Evolutionary conservation across 805 yeast species (phyloP).

Genomic region (Cyberlindnera samutprakarnensis): DNA sequence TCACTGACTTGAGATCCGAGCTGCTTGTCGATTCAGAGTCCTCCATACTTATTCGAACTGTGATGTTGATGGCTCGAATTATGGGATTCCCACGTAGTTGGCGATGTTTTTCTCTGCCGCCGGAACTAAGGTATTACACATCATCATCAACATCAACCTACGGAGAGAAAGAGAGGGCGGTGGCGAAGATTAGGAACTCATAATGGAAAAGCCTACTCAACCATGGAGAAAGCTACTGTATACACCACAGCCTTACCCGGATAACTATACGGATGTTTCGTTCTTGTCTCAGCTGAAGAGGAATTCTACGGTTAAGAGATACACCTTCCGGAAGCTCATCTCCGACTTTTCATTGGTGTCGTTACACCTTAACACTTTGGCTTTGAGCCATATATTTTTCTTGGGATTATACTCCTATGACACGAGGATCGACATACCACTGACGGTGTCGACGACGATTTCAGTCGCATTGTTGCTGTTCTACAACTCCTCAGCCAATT

Average conservation of each 20-base stretch:
- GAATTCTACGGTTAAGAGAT: slow-evolving; percentile 64
- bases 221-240: slow-evolving; percentile 83
- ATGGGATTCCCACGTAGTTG: no score
- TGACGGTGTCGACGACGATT: slow-evolving; percentile 13
- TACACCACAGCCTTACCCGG: slow-evolving; percentile 81
- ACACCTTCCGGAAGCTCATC: slow-evolving; percentile 57
- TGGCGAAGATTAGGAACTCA: background rate
- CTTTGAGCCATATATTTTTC: slow-evolving; percentile 63
- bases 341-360: slow-evolving; percentile 64
- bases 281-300: slow-evolving; percentile 76
- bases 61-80: no score
- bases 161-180: no score
- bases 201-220: slow-evolving; percentile 1
- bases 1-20: no score
- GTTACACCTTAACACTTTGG: slow-evolving; percentile 55
- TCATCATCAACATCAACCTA: no score
- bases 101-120: no score
- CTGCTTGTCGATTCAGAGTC: no score
- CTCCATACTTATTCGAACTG: no score
- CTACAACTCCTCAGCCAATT: background rate
- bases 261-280: slow-evolving; percentile 78
- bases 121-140: no score
- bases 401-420: slow-evolving; percentile 43
- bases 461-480: slow-evolving; percentile 6
- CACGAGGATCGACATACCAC: slow-evolving; percentile 44